Conservation (phyloP, 768 basidiomycete genomes). For the Suillus spraguei region DNA sequence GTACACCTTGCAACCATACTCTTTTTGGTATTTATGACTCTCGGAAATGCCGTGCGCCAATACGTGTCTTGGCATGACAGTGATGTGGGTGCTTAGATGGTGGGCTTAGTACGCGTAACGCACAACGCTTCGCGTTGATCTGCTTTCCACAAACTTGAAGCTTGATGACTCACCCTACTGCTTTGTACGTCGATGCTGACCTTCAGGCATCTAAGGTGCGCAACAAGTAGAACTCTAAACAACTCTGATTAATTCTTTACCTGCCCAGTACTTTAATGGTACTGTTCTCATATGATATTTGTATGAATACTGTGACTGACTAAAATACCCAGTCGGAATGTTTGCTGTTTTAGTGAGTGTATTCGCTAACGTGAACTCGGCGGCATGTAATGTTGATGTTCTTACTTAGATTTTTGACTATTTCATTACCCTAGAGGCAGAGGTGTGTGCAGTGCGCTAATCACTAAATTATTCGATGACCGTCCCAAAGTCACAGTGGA, state of each 20-base stretch:
- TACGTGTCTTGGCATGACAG: background rate
- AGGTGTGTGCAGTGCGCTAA: background rate
- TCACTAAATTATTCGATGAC: background rate
- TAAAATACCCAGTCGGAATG: background rate
- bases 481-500: background rate
- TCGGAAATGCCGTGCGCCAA: too few species aligned
- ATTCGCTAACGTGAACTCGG: background rate
- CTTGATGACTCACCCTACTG: background rate
- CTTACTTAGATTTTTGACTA: background rate
- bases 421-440: background rate
- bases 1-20: too few species aligned
- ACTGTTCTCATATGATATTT: background rate
- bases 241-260: background rate
- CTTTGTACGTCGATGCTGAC: background rate
- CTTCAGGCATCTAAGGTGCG: background rate
- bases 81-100: background rate
- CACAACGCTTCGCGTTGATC: background rate
- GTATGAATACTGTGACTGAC: background rate
- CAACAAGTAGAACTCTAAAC: background rate
- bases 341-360: background rate
- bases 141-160: background rate
- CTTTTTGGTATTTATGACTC: too few species aligned
- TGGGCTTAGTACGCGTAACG: background rate
- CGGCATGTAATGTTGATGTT: background rate
- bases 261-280: background rate